A percentile compares a stretch with the other conserved stretches of the same genome.
Evolutionary conservation across 176 grass and related monocot genomes (phyloP).

Genomic region (Phoenix roebelenii): DNA sequence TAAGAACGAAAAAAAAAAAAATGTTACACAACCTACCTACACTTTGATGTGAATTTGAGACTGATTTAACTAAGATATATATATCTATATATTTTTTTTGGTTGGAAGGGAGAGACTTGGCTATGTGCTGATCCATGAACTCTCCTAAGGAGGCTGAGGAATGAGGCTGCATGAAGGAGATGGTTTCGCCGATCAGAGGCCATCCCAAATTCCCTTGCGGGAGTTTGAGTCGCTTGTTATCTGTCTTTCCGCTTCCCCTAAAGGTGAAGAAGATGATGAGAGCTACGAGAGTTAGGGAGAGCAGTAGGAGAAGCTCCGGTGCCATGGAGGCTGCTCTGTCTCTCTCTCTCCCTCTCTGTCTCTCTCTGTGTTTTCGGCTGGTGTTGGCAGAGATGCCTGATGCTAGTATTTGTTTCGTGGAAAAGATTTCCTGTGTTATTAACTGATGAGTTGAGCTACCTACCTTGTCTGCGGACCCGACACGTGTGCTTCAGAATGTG

Average conservation of each 20-base stretch:
- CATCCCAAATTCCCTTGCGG: slow-evolving; percentile 1
- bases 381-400: no score
- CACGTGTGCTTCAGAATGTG: no score
- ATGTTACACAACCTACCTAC: neutral
- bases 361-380: no score
- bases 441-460: no score
- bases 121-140: neutral
- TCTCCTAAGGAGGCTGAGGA: slow-evolving; percentile 12
- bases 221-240: neutral
- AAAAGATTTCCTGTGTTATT: no score
- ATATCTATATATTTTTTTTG: no score
- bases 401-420: no score
- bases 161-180: slow-evolving; percentile 10
- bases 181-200: slow-evolving; percentile 7
- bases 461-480: no score
- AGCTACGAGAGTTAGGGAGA: neutral
- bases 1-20: neutral
- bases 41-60: neutral
- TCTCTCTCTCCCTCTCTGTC: no score
- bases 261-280: slow-evolving; percentile 7
- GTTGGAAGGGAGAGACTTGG: neutral
- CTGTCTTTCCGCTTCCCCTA: neutral
- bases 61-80: no score
- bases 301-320: neutral
- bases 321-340: neutral